Evolutionary conservation across 2,329 filamentous ascomycete genomes (phyloP), one percentile per base, ranked within the genome.

Genomic region (Fusarium sp.): DNA sequence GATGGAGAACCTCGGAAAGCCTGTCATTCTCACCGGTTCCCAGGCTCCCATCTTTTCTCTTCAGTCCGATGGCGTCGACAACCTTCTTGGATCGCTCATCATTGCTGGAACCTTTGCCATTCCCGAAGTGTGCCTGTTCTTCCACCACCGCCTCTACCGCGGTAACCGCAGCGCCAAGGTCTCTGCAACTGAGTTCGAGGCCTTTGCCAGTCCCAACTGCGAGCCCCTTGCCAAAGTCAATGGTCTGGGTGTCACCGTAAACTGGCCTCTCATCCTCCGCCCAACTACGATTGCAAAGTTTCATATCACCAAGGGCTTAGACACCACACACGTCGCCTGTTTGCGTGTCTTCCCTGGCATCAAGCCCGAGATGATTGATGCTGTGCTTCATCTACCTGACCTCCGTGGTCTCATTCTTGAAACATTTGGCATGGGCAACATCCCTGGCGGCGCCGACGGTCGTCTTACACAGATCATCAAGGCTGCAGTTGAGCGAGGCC

Each of bases 351-450:
- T 98, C 83, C 95, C 95, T 0, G 95, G 95, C 35, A 97, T 98
- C 84, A 94, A 94, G 82, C 93, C 95, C n/a, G 93, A 95, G 80
- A 97, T 98, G 94, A 89, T 98, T 35, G 94, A 97, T 80, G 93
- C 93, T 1, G 94, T 98, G 18, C 86, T 98, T 69, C 89, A 89
- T 52, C 86, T 95, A 35, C 91, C 94, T n/a, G 91, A 91, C 56
- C 87, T 98, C 16, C 91, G 92, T 58, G 95, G 95, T 2, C 87
- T 98, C 59, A 92, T 98, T 43, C 89, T 98, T 50, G 95, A 98
- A 84, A 98, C 95, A 0, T 98, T 98, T 82, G 95, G 95, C 69
- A 95, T 97, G 81, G 95, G 95, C 66, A 98, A 98, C 83, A 93
- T 95, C 13, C 95, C 95, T 4, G 93, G 93, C 43, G 95, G 94